Evolutionary conservation across 2,329 filamentous ascomycete species (phyloP).

Genomic region (Aspergillus viridinutans): DNA sequence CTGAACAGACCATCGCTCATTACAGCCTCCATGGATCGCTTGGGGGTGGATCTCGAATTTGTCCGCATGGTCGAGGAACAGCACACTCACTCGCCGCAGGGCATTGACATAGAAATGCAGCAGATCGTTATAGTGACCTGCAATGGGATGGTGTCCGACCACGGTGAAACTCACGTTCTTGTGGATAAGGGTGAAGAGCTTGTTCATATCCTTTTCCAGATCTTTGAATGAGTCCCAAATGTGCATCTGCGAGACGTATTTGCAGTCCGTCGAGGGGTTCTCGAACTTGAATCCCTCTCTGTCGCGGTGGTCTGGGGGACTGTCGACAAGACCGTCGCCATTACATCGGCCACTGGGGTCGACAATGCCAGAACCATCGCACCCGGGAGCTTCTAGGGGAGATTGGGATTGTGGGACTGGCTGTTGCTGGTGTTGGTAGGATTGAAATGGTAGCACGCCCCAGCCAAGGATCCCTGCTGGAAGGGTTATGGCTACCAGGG

Average conservation of each 20-base stretch:
- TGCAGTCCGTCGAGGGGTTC: conserved; percentile 29
- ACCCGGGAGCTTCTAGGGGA: conserved; percentile 16
- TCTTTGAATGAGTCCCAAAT: conserved; percentile 32
- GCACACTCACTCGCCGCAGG: conserved; percentile 24
- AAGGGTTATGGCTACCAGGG: conserved; percentile 10
- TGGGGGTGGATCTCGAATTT: conserved; percentile 27
- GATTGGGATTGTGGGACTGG: conserved; percentile 4
- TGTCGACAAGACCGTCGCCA: conserved; percentile 23
- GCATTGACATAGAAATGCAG: conserved; percentile 34
- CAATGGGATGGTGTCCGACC: conserved; percentile 30
- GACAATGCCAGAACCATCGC: conserved; percentile 25
- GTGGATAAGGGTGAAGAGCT: conserved; percentile 29
- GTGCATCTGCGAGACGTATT: conserved; percentile 28
- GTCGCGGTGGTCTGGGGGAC: conserved; percentile 11
- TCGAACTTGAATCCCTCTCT: conserved; percentile 30
- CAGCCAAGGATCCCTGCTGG: conserved; percentile 6
- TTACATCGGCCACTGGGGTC: conserved; percentile 24
- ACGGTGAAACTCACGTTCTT: conserved; percentile 31
- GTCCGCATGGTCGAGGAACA: conserved; percentile 27
- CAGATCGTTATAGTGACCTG: conserved; percentile 29
- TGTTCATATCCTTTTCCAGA: conserved; percentile 29
- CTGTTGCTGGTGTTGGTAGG: neutral
- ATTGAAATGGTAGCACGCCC: conserved; percentile 1
- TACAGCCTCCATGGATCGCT: conserved; percentile 31
- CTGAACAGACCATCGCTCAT: conserved; percentile 30